These are phyloP conservation scores for Albizia julibrissin DNA, from an alignment of 306 rosid genomes.

Conservation along the genomic window DNA sequence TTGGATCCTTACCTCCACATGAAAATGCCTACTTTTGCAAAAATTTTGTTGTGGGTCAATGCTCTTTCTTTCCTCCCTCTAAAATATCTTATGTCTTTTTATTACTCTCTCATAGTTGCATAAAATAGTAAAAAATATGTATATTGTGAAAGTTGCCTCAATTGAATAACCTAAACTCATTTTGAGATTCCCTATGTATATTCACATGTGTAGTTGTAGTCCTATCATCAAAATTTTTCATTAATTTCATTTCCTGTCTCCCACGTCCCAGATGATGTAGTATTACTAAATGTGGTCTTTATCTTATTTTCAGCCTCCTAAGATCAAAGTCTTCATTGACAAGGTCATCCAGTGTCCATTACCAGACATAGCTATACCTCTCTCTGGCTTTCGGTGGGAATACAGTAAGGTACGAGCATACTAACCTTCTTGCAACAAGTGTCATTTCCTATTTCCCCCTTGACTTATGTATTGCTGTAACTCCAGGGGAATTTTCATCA, in stretches of 20 bases:
- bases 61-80: neutral
- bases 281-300: constrained; percentile 34
- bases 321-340: constrained; percentile 84
- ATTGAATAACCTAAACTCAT: neutral
- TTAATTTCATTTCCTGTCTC: constrained; percentile 11
- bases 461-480: constrained; percentile 36
- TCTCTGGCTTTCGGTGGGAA: constrained; percentile 96
- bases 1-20: neutral
- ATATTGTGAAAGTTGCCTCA: constrained; percentile 3
- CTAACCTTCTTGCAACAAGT: constrained; percentile 14
- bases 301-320: constrained; percentile 80
- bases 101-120: neutral
- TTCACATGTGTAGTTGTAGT: neutral
- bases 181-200: neutral
- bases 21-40: neutral
- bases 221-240: constrained; percentile 10
- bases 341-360: constrained; percentile 92
- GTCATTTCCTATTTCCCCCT: neutral
- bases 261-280: neutral
- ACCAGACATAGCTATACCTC: constrained; percentile 92
- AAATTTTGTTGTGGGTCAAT: neutral
- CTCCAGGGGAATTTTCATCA: constrained; percentile 94
- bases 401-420: constrained; percentile 70
- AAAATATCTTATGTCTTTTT: neutral
- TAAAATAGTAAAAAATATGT: neutral